Conservation (phyloP, 2,329 filamentous ascomycete species). For the Fusarium stilboides region DNA sequence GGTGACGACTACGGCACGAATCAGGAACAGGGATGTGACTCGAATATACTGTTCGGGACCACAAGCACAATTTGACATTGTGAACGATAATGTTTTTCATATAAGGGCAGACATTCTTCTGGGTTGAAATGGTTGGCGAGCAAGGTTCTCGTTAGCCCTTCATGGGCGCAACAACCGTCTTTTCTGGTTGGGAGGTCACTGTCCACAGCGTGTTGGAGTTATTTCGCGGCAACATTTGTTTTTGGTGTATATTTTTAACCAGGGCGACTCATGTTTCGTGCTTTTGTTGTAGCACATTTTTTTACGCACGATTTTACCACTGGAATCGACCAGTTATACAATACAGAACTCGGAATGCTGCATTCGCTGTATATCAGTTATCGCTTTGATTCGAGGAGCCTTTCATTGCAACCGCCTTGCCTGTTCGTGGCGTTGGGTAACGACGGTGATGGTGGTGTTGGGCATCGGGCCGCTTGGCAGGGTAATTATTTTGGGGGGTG, state of each 20-base stretch:
- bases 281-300: slow-evolving; percentile 36
- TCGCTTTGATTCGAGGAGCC: slow-evolving; percentile 29
- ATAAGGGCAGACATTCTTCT: slow-evolving; percentile 40
- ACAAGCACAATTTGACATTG: slow-evolving; percentile 45
- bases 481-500: slow-evolving; percentile 21
- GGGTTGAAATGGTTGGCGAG: slow-evolving; percentile 28
- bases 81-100: slow-evolving; percentile 53
- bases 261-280: slow-evolving; percentile 34
- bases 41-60: slow-evolving; percentile 27
- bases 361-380: slow-evolving; percentile 26
- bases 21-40: slow-evolving; percentile 49
- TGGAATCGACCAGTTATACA: slow-evolving; percentile 28
- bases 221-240: slow-evolving; percentile 38
- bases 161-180: slow-evolving; percentile 38
- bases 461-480: slow-evolving; percentile 39
- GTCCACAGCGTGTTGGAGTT: slow-evolving; percentile 49
- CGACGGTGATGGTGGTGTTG: slow-evolving; percentile 42
- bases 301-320: slow-evolving; percentile 37
- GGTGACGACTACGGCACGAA: slow-evolving; percentile 48
- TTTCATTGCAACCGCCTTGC: slow-evolving; percentile 17
- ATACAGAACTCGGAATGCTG: slow-evolving; percentile 32
- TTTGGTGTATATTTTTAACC: slow-evolving; percentile 23
- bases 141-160: slow-evolving; percentile 34
- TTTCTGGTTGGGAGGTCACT: slow-evolving; percentile 41
- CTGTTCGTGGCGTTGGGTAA: slow-evolving; percentile 42